Evolutionary conservation across 2,329 filamentous ascomycete species (phyloP).

Genomic region (Penicillium paneum): DNA sequence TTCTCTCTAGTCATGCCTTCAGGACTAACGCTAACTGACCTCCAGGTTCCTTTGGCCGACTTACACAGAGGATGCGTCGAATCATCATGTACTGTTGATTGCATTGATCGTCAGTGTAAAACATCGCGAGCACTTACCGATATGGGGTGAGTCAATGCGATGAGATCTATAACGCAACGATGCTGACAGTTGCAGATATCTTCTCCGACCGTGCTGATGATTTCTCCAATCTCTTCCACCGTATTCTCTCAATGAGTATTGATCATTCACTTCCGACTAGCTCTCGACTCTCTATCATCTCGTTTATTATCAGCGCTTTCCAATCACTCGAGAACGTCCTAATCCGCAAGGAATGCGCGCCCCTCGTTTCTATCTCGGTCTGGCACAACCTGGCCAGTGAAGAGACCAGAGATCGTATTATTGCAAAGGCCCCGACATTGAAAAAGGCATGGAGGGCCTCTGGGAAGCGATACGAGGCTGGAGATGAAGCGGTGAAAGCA

Average conservation of each 20-base stretch:
- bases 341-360: conserved; percentile 93
- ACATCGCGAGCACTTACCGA: conserved; percentile 77
- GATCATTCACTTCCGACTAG: conserved; percentile 63
- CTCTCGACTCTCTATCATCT: conserved; percentile 78
- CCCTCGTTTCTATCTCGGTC: conserved; percentile 87
- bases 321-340: conserved; percentile 86
- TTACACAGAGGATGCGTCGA: conserved; percentile 82
- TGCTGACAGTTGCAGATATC: conserved; percentile 54
- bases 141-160: conserved; percentile 66
- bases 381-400: conserved; percentile 92
- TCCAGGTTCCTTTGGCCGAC: conserved; percentile 87
- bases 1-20: neutral
- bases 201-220: conserved; percentile 75
- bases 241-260: conserved; percentile 81
- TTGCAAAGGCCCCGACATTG: conserved; percentile 70
- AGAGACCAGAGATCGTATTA: conserved; percentile 65
- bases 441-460: conserved; percentile 89
- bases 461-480: conserved; percentile 79
- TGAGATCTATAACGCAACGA: neutral
- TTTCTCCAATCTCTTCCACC: conserved; percentile 85
- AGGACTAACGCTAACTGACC: conserved; percentile 21
- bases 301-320: conserved; percentile 86
- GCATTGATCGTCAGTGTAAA: conserved; percentile 85
- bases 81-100: conserved; percentile 85
- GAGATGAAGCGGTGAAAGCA: conserved; percentile 74